Evolutionary conservation across 495 filamentous ascomycete genomes (phyloP).

Genomic region (Clavariopsis aquatica): DNA sequence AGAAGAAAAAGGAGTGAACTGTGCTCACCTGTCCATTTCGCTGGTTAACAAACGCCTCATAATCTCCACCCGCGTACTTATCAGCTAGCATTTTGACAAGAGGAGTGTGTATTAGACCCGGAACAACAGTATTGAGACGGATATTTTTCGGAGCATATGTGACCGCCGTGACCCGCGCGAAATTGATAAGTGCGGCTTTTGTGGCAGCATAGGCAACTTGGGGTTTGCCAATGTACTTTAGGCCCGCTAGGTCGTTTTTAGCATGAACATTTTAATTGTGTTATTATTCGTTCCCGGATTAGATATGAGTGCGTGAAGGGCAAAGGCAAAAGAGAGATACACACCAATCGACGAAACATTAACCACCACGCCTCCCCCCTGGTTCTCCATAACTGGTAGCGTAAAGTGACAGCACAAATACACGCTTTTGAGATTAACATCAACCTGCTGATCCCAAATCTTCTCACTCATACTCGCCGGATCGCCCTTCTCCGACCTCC

Average conservation of each 20-base stretch:
- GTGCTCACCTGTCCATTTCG: constrained; percentile 42
- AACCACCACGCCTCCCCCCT: constrained; percentile 47
- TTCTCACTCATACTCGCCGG: constrained; percentile 53
- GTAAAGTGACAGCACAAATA: constrained; percentile 53
- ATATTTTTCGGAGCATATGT: constrained; percentile 53
- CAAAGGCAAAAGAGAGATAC: neutral
- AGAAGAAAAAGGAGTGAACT: neutral
- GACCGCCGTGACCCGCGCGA: constrained; percentile 54
- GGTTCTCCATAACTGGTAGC: constrained; percentile 55
- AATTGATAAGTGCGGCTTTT: constrained; percentile 37
- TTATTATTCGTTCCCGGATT: too few species aligned
- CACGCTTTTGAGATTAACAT: constrained; percentile 56
- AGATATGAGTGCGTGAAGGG: too few species aligned
- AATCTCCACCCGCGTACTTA: constrained; percentile 49
- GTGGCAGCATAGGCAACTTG: constrained; percentile 54
- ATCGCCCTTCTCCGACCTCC: constrained; percentile 51
- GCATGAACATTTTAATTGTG: neutral
- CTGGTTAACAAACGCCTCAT: constrained; percentile 45
- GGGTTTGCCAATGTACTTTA: constrained; percentile 57
- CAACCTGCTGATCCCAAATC: constrained; percentile 53
- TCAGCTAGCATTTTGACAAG: constrained; percentile 49
- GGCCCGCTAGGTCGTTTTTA: constrained; percentile 43
- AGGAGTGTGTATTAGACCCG: constrained; percentile 54
- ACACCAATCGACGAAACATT: constrained; percentile 48
- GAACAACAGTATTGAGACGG: constrained; percentile 57